Conservation (phyloP, 495 filamentous ascomycete species). For the Parathielavia appendiculata region DNA sequence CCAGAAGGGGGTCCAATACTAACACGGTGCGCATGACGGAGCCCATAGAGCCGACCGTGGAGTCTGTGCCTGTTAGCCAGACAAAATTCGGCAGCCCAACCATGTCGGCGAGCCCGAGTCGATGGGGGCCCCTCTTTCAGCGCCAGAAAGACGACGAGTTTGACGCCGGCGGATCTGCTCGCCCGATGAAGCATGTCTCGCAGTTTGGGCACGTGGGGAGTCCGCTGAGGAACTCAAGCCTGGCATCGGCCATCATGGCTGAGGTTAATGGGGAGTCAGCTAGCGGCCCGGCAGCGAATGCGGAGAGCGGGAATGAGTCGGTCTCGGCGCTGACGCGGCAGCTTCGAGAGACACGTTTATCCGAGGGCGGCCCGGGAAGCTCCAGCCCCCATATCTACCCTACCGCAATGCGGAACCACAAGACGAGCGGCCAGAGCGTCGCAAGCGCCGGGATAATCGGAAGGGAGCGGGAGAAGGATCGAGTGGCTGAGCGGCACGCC, state of each 20-base stretch:
- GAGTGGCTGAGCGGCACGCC: constrained; percentile 46
- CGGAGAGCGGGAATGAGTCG: constrained; percentile 44
- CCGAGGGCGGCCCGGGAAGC: constrained; percentile 35
- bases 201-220: constrained; percentile 87
- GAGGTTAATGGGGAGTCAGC: constrained; percentile 42
- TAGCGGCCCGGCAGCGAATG: constrained; percentile 35
- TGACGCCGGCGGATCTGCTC: constrained; percentile 18
- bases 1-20: constrained; percentile 64
- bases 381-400: constrained; percentile 40
- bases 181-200: constrained; percentile 41
- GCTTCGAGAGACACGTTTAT: constrained; percentile 52
- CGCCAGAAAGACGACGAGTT: constrained; percentile 68
- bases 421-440: constrained; percentile 24
- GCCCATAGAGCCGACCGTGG: constrained; percentile 41
- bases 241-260: constrained; percentile 61
- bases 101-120: constrained; percentile 71
- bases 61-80: constrained; percentile 35
- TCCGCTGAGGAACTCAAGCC: constrained; percentile 79
- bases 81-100: constrained; percentile 75
- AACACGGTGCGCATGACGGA: constrained; percentile 47
- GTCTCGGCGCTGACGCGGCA: constrained; percentile 70
- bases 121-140: constrained; percentile 81
- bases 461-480: constrained; percentile 32
- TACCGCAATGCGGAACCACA: constrained; percentile 29
- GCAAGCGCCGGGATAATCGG: constrained; percentile 30